A percentile compares a stretch with the other conserved stretches of the same genome.
These are phyloP conservation scores for Beauveria scarabaeidicola DNA, from an alignment of 2,329 filamentous ascomycete genomes.

Conservation along the genomic window DNA sequence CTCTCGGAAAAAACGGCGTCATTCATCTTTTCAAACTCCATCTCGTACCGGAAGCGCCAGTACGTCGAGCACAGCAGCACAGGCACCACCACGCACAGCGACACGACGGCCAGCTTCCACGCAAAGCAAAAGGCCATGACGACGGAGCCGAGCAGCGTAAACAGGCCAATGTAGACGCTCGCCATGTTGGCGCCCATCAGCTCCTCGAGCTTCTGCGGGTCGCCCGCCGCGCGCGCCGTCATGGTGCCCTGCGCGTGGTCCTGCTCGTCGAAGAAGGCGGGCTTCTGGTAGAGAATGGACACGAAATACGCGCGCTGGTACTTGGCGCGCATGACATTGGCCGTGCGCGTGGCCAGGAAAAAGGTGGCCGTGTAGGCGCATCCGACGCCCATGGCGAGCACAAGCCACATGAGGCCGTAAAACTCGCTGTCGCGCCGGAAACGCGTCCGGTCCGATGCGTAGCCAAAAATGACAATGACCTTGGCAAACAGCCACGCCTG, in stretches of 20 bases:
- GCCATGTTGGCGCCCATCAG: conserved; percentile 59
- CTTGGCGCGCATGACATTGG: conserved; percentile 40
- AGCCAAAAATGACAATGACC: conserved; percentile 43
- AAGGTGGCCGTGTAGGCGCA: conserved; percentile 40
- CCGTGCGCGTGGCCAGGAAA: conserved; percentile 34
- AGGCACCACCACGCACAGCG: conserved; percentile 51
- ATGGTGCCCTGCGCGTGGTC: conserved; percentile 53
- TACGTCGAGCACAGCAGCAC: conserved; percentile 39
- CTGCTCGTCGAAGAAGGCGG: conserved; percentile 52
- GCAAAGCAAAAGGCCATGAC: conserved; percentile 62
- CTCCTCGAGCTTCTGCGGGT: conserved; percentile 53
- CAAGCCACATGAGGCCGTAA: conserved; percentile 58
- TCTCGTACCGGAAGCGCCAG: conserved; percentile 48
- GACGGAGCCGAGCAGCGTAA: conserved; percentile 57
- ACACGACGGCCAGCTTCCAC: conserved; percentile 68
- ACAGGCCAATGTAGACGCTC: conserved; percentile 52
- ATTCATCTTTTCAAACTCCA: conserved; percentile 62
- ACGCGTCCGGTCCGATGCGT: conserved; percentile 20
- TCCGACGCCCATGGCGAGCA: conserved; percentile 46
- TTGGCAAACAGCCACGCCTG: conserved; percentile 49
- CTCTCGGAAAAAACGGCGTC: conserved; percentile 60
- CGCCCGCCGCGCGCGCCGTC: conserved; percentile 45
- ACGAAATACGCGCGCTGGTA: conserved; percentile 55
- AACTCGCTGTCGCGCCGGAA: conserved; percentile 41
- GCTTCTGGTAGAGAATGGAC: conserved; percentile 50